phyloP scores from a whole-genome alignment of 495 filamentous ascomycete species.

The Tuber borchii region DNA sequence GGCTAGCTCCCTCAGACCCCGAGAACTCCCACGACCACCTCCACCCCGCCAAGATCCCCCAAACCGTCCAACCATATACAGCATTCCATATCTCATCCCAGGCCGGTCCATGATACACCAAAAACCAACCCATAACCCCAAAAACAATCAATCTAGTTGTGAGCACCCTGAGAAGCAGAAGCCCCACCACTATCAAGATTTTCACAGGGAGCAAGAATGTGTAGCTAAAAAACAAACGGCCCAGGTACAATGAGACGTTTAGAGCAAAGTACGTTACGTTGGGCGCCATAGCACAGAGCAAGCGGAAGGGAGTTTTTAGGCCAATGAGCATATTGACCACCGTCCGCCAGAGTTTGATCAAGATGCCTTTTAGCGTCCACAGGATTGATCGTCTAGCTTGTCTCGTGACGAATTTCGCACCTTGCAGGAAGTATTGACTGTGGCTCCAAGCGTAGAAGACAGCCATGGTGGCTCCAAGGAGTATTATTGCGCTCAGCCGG shows the following conservation, averaged over 20 bases:
- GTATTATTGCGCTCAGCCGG: not conserved
- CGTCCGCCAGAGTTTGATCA: not conserved
- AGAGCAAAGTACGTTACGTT: not conserved
- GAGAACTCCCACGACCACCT: not conserved
- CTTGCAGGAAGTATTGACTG: not conserved
- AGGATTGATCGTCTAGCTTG: not conserved
- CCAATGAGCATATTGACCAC: not conserved
- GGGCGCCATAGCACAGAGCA: not conserved
- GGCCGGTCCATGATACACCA: not conserved
- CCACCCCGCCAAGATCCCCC: not conserved
- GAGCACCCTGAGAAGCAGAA: not conserved
- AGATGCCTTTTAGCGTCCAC: not conserved
- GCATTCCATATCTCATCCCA: not conserved
- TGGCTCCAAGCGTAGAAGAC: not conserved
- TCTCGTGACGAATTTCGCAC: not conserved
- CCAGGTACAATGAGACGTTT: not conserved
- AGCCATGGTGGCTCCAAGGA: not conserved
- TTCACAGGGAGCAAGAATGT: not conserved
- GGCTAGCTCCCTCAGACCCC: not conserved
- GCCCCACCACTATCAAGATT: not conserved
- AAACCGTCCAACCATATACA: not conserved
- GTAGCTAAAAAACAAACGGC: not conserved
- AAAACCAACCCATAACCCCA: constrained; percentile 1
- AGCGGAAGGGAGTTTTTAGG: not conserved
- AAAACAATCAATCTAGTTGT: not conserved